These are phyloP conservation scores for Aspergillus sp. DNA, from an alignment of 2,329 filamentous ascomycete species.

Conservation along the genomic window DNA sequence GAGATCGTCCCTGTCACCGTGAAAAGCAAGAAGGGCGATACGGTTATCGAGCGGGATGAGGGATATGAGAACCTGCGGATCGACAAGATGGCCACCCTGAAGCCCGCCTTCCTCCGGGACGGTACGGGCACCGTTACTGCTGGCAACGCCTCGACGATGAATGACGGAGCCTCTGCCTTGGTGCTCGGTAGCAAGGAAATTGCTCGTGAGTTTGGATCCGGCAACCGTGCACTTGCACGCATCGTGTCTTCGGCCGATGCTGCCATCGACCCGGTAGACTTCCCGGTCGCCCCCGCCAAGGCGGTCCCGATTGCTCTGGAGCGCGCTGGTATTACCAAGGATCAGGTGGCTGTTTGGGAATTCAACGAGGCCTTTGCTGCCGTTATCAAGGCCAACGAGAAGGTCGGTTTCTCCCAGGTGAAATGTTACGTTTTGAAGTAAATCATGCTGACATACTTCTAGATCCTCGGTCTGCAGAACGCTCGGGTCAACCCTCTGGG, in stretches of 20 bases:
- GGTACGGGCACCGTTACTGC: conserved; percentile 89
- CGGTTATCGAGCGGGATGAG: conserved; percentile 77
- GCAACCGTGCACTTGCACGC: conserved; percentile 79
- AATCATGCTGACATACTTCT: conserved; percentile 7
- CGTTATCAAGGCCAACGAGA: conserved; percentile 91
- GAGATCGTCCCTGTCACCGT: conserved; percentile 89
- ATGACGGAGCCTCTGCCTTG: conserved; percentile 88
- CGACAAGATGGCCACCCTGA: conserved; percentile 81
- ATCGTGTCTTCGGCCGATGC: conserved; percentile 87
- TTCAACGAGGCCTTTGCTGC: conserved; percentile 98
- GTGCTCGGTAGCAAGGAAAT: conserved; percentile 80
- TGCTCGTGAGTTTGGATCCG: conserved; percentile 73
- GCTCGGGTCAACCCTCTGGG: conserved; percentile 84
- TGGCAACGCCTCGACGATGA: conserved; percentile 90
- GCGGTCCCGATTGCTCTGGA: conserved; percentile 87
- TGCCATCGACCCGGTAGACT: conserved; percentile 86
- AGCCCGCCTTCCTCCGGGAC: conserved; percentile 85
- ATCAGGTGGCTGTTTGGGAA: conserved; percentile 93
- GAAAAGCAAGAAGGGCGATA: conserved; percentile 78
- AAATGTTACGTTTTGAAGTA: background rate
- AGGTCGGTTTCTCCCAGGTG: conserved; percentile 55
- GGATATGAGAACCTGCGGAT: conserved; percentile 83
- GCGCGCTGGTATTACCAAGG: conserved; percentile 84
- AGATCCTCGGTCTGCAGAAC: conserved; percentile 76
- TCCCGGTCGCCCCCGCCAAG: conserved; percentile 87